Evolutionary conservation across 2,329 filamentous ascomycete species (phyloP), one percentile per base, ranked within the genome.

Genomic region (Dothistroma pini): DNA sequence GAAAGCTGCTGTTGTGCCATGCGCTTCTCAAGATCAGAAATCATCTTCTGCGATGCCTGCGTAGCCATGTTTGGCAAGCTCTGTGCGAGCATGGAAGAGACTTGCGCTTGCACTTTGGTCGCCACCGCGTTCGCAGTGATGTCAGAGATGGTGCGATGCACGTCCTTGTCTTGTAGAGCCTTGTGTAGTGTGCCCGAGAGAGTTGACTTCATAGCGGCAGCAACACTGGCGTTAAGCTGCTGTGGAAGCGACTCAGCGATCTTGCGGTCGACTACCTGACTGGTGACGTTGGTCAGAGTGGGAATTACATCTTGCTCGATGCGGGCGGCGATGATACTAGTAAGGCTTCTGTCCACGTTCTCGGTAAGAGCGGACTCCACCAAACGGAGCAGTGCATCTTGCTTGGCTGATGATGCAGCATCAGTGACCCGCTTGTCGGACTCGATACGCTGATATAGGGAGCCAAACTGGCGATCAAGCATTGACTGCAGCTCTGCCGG

Each of bases 301-400:
- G 95, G 93, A 56, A 96, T 80, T 50, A 97, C 85, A 14, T 86
- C 83, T 58, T 86, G 83, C 63, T 90, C 84, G 66, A 96, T 90
- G 74, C 89, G 89, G 53, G 86, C 83, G 52, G 86, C 84, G 55
- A 96, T 87, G 67, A 96, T 90, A 63, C 86, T 87, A 63, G 86
- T 82, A 41, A 97, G 82, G 22, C 90, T 90, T 69, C 89, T 87
- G 75, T 91, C 87, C 25, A 90, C 84, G 59, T 90, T 90, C 62
- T 88, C 86, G 11, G 85, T 85, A 50, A 91, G 75, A 2, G 88
- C 89, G 63, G 80, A 84, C 1, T 87, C 89, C 4, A 90, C 84
- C 57, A 90, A 76, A 31, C 86, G 85, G 49, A 91, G 80, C 21
- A 90, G 81, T 47, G 87, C 85, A 67, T 90, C 86, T 70, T 89